phyloP scores from a whole-genome alignment of 2,329 filamentous ascomycete species.

The Penicillium glabrum region DNA sequence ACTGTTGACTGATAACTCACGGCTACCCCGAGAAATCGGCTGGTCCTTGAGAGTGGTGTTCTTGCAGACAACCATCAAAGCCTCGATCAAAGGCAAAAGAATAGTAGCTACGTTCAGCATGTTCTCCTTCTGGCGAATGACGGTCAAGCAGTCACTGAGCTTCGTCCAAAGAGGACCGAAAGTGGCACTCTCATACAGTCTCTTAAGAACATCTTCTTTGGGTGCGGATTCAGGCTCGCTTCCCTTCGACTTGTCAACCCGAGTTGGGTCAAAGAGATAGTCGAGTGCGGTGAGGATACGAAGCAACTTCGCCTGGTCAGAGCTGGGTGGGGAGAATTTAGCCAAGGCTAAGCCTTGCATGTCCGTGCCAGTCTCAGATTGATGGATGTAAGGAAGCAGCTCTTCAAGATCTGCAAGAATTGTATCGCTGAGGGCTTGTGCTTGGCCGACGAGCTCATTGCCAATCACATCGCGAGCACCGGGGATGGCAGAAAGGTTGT shows the following conservation, averaged over 20 bases:
- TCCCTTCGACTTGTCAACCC: conserved; percentile 53
- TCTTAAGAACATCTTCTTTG: conserved; percentile 82
- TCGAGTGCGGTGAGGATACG: conserved; percentile 91
- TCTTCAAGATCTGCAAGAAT: conserved; percentile 84
- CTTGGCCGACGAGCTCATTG: conserved; percentile 86
- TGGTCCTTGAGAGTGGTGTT: conserved; percentile 81
- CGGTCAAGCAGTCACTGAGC: conserved; percentile 81
- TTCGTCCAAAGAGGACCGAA: conserved; percentile 92
- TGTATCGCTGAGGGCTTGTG: conserved; percentile 77
- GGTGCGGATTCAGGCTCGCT: conserved; percentile 59
- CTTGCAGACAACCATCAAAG: conserved; percentile 98
- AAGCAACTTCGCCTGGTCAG: conserved; percentile 93
- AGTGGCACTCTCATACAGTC: conserved; percentile 84
- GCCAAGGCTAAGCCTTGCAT: conserved; percentile 91
- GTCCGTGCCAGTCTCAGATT: conserved; percentile 84
- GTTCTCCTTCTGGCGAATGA: conserved; percentile 87
- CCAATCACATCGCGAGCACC: conserved; percentile 88
- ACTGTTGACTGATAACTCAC: conserved; percentile 72
- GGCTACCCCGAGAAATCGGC: conserved; percentile 51
- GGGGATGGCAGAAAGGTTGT: conserved; percentile 91
- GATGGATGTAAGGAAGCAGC: conserved; percentile 80
- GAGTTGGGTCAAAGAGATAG: conserved; percentile 86
- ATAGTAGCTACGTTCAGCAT: conserved; percentile 98
- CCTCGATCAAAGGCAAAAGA: conserved; percentile 88
- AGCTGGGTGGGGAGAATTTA: conserved; percentile 94